phyloP scores from a whole-genome alignment of 768 basidiomycete species.

The Collybia nuda region DNA sequence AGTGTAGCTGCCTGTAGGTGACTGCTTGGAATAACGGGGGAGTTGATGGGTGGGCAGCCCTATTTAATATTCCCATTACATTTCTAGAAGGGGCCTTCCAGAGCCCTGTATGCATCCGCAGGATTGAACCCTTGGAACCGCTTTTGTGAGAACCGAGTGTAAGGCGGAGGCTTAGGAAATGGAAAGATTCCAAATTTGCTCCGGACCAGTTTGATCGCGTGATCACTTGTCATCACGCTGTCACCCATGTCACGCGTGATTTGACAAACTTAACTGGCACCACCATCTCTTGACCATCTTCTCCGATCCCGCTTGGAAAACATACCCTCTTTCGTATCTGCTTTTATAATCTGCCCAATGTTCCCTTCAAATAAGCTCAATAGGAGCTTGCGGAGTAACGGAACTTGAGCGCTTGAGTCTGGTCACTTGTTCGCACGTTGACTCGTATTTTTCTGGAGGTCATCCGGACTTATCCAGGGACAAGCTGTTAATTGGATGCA shows the following conservation, averaged over 20 bases:
- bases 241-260: background rate
- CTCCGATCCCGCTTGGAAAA: conserved; percentile 14
- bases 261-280: conserved; percentile 11
- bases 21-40: no score
- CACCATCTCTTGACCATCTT: conserved; percentile 1
- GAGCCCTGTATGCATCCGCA: conserved; percentile 45
- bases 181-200: no score
- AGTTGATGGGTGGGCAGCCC: background rate
- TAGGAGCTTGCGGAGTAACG: no score
- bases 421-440: no score
- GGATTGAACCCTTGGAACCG: conserved; percentile 19
- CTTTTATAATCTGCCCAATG: background rate
- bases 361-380: conserved; percentile 13
- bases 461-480: no score
- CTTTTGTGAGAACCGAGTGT: conserved; percentile 8
- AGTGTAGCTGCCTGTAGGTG: no score
- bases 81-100: conserved; percentile 30
- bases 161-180: conserved; percentile 11
- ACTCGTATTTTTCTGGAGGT: no score
- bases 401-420: no score
- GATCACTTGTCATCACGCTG: conserved; percentile 13
- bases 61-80: conserved; percentile 34
- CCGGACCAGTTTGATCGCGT: conserved; percentile 6
- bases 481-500: no score
- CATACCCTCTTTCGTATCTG: conserved; percentile 12